Evolutionary conservation across 2,329 filamentous ascomycete genomes (phyloP).

Genomic region (Microcyclosporella mali): DNA sequence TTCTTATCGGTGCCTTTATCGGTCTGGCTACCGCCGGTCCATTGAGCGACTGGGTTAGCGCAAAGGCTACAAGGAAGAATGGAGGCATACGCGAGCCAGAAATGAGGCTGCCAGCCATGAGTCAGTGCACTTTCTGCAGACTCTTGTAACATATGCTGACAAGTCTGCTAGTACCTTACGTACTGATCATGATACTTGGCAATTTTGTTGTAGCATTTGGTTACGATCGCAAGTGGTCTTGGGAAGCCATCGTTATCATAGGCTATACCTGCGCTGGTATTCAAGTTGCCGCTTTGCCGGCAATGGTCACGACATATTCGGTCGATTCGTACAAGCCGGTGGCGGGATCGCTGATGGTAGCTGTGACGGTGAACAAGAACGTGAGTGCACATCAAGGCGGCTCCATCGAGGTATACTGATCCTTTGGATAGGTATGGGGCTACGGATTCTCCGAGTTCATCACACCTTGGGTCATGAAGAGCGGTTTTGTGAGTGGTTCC

Average conservation of each 20-base stretch:
- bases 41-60: slow-evolving; percentile 52
- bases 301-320: slow-evolving; percentile 54
- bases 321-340: slow-evolving; percentile 61
- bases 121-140: slow-evolving; percentile 11
- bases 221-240: slow-evolving; percentile 40
- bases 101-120: slow-evolving; percentile 49
- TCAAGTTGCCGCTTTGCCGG: slow-evolving; percentile 55
- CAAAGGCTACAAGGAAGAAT: slow-evolving; percentile 48
- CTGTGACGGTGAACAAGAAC: slow-evolving; percentile 59
- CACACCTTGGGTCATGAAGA: slow-evolving; percentile 43
- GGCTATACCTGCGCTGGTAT: slow-evolving; percentile 54
- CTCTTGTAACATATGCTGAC: background rate
- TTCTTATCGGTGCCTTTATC: slow-evolving; percentile 49
- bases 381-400: slow-evolving; percentile 49
- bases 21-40: slow-evolving; percentile 52
- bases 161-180: slow-evolving; percentile 44
- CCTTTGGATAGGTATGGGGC: slow-evolving; percentile 49
- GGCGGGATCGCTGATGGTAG: slow-evolving; percentile 53
- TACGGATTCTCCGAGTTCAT: slow-evolving; percentile 47
- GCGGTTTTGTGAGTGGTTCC: slow-evolving; percentile 42
- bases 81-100: slow-evolving; percentile 53
- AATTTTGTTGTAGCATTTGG: slow-evolving; percentile 48
- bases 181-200: slow-evolving; percentile 51
- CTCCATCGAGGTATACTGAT: background rate
- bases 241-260: slow-evolving; percentile 51